phyloP scores from a whole-genome alignment of 495 filamentous ascomycete species.

The Polyplosphaeria fusca region DNA sequence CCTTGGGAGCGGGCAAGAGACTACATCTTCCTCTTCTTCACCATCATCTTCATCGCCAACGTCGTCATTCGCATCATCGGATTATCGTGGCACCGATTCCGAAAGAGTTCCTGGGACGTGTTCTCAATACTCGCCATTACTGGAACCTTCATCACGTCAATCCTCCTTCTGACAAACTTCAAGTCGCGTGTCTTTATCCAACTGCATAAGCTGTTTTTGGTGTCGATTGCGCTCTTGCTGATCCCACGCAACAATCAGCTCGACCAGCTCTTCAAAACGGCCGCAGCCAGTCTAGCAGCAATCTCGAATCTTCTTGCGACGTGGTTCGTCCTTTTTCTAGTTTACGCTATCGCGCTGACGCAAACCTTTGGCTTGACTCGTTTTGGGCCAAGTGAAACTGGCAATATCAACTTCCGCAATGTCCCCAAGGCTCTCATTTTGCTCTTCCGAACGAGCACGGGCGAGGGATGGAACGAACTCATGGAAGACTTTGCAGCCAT shows the following conservation, averaged over 20 bases:
- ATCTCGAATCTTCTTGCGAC: constrained; percentile 93
- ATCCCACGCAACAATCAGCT: constrained; percentile 97
- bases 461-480: constrained; percentile 92
- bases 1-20: constrained; percentile 69
- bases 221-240: constrained; percentile 83
- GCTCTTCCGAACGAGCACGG: constrained; percentile 86
- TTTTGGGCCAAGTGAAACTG: constrained; percentile 68
- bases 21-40: constrained; percentile 77
- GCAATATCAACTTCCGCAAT: constrained; percentile 88
- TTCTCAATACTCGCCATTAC: constrained; percentile 81
- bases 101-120: constrained; percentile 91
- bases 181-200: constrained; percentile 62
- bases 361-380: constrained; percentile 95
- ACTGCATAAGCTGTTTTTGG: constrained; percentile 89
- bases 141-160: constrained; percentile 75
- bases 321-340: constrained; percentile 94
- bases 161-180: constrained; percentile 61
- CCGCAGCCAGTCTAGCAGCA: constrained; percentile 85
- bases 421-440: constrained; percentile 92
- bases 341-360: constrained; percentile 93
- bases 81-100: constrained; percentile 88
- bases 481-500: constrained; percentile 95
- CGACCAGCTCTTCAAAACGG: constrained; percentile 98
- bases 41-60: constrained; percentile 79
- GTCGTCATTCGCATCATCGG: constrained; percentile 81